Evolutionary conservation across 140 eudicot genomes (phyloP).

Genomic region (Oenanthe javanica): DNA sequence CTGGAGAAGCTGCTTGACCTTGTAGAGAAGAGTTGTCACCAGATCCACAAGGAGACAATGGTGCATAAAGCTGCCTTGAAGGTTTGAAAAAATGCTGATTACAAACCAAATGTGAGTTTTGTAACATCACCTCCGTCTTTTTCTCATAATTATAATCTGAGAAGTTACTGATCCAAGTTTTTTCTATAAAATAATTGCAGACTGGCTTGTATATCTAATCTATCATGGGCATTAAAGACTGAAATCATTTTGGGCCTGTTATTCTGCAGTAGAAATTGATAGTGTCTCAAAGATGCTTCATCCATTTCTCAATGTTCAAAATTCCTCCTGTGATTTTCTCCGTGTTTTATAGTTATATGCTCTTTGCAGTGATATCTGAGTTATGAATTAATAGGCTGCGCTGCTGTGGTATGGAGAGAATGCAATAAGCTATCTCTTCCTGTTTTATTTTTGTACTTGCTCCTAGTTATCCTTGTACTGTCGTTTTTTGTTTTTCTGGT

Average conservation of each 20-base stretch:
- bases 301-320: background rate
- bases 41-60: slow-evolving; percentile 98
- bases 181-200: background rate
- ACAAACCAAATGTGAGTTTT: background rate
- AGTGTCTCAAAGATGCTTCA: background rate
- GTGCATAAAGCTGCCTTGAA: slow-evolving; percentile 70
- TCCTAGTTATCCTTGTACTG: background rate
- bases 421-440: background rate
- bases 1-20: slow-evolving; percentile 90
- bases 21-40: slow-evolving; percentile 92
- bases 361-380: background rate
- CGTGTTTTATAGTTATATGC: background rate
- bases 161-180: background rate
- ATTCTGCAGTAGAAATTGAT: background rate
- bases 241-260: slow-evolving; percentile 2
- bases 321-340: background rate
- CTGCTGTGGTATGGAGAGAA: background rate
- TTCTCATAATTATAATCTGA: background rate
- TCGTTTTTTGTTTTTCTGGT: background rate
- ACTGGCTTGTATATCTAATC: background rate
- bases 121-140: background rate
- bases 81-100: slow-evolving; percentile 22
- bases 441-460: background rate
- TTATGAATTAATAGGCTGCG: background rate
- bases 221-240: background rate